phyloP scores from a whole-genome alignment of 176 grass and related monocot species.

The Hordeum vulgare region MorexV3_pseudomolecules_assembly NC_058520.1:587609538-587610037 shows the following conservation, averaged over 20 bases:
- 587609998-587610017: too few relatives aligned
- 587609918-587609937: too few relatives aligned
- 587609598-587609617: not conserved
- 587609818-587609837: not conserved
- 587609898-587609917: too few relatives aligned
- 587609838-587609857: not conserved
- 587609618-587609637: not conserved
- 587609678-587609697: not conserved
- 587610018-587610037: too few relatives aligned
- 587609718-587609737: constrained; percentile 44
- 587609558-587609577: not conserved
- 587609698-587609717: constrained; percentile 60
- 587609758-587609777: constrained; percentile 56
- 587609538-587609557: too few relatives aligned
- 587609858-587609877: too few relatives aligned
- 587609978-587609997: too few relatives aligned
- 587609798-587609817: constrained; percentile 75
- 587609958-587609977: too few relatives aligned
- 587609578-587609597: not conserved
- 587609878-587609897: too few relatives aligned
- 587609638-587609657: not conserved
- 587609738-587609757: constrained; percentile 41
- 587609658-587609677: not conserved
- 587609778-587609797: constrained; percentile 50
- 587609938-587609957: too few relatives aligned